These are phyloP conservation scores for Talaromyces sp. DNA, from an alignment of 2,329 filamentous ascomycete genomes.

Conservation along the genomic window DNA sequence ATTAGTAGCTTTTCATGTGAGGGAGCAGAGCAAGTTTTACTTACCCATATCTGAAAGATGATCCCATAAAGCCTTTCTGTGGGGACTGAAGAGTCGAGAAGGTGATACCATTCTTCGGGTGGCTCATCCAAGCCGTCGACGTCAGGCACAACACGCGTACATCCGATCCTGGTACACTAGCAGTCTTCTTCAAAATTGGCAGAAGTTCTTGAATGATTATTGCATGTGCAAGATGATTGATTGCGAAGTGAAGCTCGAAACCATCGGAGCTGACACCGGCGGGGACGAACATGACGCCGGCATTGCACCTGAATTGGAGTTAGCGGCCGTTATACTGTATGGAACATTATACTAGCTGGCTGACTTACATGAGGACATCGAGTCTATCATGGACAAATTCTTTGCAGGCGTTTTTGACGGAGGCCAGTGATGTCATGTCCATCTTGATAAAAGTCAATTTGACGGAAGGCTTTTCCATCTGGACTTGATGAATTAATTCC, in stretches of 20 bases:
- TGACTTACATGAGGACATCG: constrained; percentile 32
- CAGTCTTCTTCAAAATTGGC: constrained; percentile 26
- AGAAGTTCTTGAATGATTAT: constrained; percentile 33
- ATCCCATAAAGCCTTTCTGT: constrained; percentile 11
- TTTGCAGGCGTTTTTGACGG: constrained; percentile 36
- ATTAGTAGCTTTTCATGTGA: not conserved
- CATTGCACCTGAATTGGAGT: constrained; percentile 24
- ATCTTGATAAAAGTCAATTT: constrained; percentile 34
- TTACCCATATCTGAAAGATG: constrained; percentile 10
- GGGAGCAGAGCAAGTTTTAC: not conserved
- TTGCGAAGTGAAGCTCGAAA: constrained; percentile 37
- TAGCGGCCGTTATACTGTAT: not conserved
- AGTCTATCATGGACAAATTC: constrained; percentile 25
- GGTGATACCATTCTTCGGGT: constrained; percentile 14
- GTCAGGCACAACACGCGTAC: constrained; percentile 27
- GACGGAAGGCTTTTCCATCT: constrained; percentile 26
- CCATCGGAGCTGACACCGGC: constrained; percentile 31
- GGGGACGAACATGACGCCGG: constrained; percentile 39
- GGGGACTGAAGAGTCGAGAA: constrained; percentile 5
- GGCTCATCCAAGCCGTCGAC: constrained; percentile 23
- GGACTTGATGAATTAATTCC: constrained; percentile 4
- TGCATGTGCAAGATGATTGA: constrained; percentile 37
- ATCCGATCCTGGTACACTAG: constrained; percentile 21
- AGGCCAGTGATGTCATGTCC: constrained; percentile 43
- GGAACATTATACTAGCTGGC: not conserved